Conservation (phyloP, 805 yeast genomes). For the Barnettozyma pratensis region DNA sequence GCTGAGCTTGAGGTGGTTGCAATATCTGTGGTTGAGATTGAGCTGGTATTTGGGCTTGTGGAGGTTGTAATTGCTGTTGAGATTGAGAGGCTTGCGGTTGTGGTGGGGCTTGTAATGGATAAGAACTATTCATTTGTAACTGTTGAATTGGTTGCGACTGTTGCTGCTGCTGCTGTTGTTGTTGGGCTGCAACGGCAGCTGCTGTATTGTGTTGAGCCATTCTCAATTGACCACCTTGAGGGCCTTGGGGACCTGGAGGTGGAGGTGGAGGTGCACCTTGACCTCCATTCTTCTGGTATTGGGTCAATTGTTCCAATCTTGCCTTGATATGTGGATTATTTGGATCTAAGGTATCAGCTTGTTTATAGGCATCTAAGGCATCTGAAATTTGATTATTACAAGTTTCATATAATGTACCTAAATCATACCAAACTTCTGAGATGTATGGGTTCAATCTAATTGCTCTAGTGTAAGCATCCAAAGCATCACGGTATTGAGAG, state of each 20-base stretch:
- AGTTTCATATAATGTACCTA: slow-evolving; percentile 94
- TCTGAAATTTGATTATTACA: slow-evolving; percentile 94
- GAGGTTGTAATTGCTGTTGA: slow-evolving; percentile 9
- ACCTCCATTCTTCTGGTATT: slow-evolving; percentile 66
- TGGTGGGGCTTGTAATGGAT: slow-evolving; percentile 11
- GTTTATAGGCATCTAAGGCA: slow-evolving; percentile 94
- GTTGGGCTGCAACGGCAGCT: slow-evolving; percentile 15
- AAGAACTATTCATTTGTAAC: slow-evolving; percentile 14
- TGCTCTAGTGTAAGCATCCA: slow-evolving; percentile 96
- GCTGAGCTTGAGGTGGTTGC: slow-evolving; percentile 16
- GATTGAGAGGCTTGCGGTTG: slow-evolving; percentile 8
- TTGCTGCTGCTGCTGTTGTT: slow-evolving; percentile 30
- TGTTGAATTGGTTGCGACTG: slow-evolving; percentile 25
- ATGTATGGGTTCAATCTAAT: slow-evolving; percentile 93
- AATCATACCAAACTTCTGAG: slow-evolving; percentile 97
- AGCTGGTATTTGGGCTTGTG: slow-evolving; percentile 13
- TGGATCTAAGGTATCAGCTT: slow-evolving; percentile 94
- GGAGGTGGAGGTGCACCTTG: slow-evolving; percentile 47
- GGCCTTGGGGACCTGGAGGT: slow-evolving; percentile 58
- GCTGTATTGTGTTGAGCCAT: slow-evolving; percentile 64
- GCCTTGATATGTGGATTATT: slow-evolving; percentile 91
- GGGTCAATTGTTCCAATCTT: slow-evolving; percentile 78
- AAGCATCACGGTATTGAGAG: slow-evolving; percentile 91
- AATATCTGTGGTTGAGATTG: slow-evolving; percentile 18
- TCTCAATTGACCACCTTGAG: slow-evolving; percentile 40